Conservation (phyloP, 371 early-diverging fungal genomes). For the Lichtheimia hyalospora region DNA sequence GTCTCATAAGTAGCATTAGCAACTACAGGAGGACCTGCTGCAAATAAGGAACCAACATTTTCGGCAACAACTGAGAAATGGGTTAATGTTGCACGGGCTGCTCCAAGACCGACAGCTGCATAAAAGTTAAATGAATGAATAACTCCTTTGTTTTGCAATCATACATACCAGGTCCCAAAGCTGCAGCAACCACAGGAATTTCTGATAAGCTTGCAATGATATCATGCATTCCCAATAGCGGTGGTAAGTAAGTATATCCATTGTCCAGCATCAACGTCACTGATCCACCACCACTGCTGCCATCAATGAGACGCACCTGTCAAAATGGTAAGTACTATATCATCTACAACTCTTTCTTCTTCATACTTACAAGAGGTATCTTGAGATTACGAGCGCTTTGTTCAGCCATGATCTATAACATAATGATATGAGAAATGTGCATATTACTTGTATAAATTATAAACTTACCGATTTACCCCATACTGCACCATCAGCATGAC, state of each 20-base stretch:
- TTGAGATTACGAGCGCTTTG: constrained; percentile 38
- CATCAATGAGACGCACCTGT: constrained; percentile 43
- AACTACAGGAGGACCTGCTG: constrained; percentile 46
- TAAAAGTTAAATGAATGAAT: background rate
- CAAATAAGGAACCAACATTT: constrained; percentile 41
- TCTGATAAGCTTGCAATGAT: constrained; percentile 43
- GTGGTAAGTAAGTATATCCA: constrained; percentile 39
- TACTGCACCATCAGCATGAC: constrained; percentile 49
- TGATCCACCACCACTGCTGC: constrained; percentile 47
- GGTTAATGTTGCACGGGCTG: constrained; percentile 42
- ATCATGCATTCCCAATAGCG: constrained; percentile 47
- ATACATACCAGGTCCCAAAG: constrained; percentile 38
- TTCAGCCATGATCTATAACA: constrained; percentile 22
- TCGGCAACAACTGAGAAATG: constrained; percentile 40
- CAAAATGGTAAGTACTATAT: background rate
- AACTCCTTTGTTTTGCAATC: background rate
- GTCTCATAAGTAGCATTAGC: constrained; percentile 44
- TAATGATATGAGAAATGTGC: constrained; percentile 9
- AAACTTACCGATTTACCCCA: constrained; percentile 41
- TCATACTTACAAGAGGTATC: constrained; percentile 29
- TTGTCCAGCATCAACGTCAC: constrained; percentile 34
- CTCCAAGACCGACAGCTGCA: constrained; percentile 42
- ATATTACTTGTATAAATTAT: too few relatives aligned
- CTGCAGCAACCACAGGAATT: constrained; percentile 40
- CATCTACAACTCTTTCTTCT: background rate